These are phyloP conservation scores for Ceratobasidium sp. DNA, from an alignment of 1,284 basidiomycete genomes.

Conservation along the genomic window DNA sequence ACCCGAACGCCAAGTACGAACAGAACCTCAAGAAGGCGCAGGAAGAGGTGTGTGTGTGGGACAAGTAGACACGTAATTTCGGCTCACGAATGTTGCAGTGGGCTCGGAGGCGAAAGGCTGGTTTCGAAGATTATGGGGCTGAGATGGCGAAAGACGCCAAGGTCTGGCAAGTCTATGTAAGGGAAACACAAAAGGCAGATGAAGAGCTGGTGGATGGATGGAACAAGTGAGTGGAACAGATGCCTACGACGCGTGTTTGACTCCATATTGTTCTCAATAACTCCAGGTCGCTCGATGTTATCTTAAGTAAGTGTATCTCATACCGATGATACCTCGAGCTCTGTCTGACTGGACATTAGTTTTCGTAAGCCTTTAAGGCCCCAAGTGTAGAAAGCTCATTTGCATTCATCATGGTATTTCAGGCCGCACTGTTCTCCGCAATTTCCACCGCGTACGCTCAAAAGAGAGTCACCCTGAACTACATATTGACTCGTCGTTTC, in stretches of 20 bases:
- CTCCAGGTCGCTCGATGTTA: constrained; percentile 6
- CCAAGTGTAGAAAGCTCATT: no score
- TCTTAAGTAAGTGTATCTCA: constrained; percentile 11
- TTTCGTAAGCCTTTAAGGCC: constrained; percentile 7
- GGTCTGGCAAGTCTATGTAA: constrained; percentile 30
- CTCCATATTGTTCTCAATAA: background rate
- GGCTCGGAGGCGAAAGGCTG: background rate
- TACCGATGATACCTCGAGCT: background rate
- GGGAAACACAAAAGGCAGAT: constrained; percentile 8
- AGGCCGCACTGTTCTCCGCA: constrained; percentile 40
- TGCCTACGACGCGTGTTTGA: background rate
- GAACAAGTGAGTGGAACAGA: constrained; percentile 13
- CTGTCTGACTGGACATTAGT: background rate
- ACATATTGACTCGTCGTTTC: background rate
- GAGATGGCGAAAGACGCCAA: constrained; percentile 33
- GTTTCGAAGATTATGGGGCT: constrained; percentile 15
- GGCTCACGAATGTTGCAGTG: background rate
- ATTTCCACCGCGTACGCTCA: constrained; percentile 22
- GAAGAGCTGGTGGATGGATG: constrained; percentile 24
- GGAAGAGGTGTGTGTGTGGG: background rate
- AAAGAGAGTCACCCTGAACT: background rate
- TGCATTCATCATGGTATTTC: background rate
- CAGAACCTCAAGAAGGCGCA: constrained; percentile 8
- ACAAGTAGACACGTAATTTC: no score
- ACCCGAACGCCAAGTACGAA: constrained; percentile 1